Percentiles rank a stretch among this genome's conserved stretches.
Conservation (phyloP, 805 yeast species). For the Maudiozyma serrabonitensis region DNA sequence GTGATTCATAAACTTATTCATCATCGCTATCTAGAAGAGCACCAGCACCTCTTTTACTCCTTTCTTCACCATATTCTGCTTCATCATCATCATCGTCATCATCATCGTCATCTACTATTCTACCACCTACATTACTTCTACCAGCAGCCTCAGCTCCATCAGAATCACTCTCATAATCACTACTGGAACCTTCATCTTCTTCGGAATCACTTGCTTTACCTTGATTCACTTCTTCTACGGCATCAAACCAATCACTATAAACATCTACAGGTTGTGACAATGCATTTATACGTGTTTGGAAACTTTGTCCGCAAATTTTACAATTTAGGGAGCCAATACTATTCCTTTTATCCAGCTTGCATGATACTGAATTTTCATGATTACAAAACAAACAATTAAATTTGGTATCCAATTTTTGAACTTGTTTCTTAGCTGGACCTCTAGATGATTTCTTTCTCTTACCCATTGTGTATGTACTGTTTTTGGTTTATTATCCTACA, state of each 20-base stretch:
- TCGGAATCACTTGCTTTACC: constrained; percentile 29
- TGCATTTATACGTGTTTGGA: constrained; percentile 77
- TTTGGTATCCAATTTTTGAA: constrained; percentile 68
- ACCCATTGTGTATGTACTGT: constrained; percentile 35
- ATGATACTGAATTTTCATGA: constrained; percentile 85
- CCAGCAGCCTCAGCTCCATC: constrained; percentile 17
- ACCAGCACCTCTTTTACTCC: constrained; percentile 12
- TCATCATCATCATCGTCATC: constrained; percentile 6
- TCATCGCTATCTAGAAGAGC: constrained; percentile 18
- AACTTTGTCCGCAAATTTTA: constrained; percentile 88
- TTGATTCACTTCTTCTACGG: constrained; percentile 59
- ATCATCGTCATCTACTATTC: constrained; percentile 8
- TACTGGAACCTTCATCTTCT: constrained; percentile 25
- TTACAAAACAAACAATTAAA: constrained; percentile 92
- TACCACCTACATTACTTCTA: constrained; percentile 1
- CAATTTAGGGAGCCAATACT: constrained; percentile 79
- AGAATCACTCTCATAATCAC: constrained; percentile 31
- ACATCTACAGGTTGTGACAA: constrained; percentile 84
- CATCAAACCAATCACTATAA: constrained; percentile 96
- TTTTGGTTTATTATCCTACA: too few relatives aligned
- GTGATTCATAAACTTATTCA: constrained; percentile 3
- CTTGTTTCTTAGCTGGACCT: constrained; percentile 69
- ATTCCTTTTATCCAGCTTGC: constrained; percentile 78
- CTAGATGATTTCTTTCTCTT: constrained; percentile 77
- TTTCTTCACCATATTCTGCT: constrained; percentile 19